Conservation (phyloP, 352 stramenopile species). For the Paralagenidium karlingii region DNA sequence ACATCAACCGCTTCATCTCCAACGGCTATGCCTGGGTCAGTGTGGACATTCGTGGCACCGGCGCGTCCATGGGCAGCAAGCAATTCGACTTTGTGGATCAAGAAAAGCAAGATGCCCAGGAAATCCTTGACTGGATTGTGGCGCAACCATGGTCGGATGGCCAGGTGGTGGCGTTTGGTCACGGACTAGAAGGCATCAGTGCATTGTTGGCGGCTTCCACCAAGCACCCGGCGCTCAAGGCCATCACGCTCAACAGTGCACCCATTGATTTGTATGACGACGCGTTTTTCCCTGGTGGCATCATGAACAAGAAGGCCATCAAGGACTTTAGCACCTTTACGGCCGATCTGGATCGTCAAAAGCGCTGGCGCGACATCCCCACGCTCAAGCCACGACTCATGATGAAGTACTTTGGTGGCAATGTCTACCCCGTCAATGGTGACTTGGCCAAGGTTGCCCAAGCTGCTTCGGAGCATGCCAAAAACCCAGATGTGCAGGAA, state of each 20-base stretch:
- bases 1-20: conserved; percentile 55
- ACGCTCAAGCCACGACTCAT: conserved; percentile 66
- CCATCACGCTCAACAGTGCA: conserved; percentile 53
- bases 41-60: conserved; percentile 68
- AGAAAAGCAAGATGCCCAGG: conserved; percentile 58
- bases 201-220: conserved; percentile 47
- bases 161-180: conserved; percentile 51
- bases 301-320: conserved; percentile 59
- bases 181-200: conserved; percentile 57
- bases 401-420: conserved; percentile 76
- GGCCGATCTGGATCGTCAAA: conserved; percentile 57
- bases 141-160: conserved; percentile 72
- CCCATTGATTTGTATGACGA: conserved; percentile 52
- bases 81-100: conserved; percentile 52
- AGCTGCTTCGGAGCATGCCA: conserved; percentile 45
- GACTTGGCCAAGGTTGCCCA: conserved; percentile 44
- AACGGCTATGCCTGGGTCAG: conserved; percentile 68
- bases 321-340: conserved; percentile 61
- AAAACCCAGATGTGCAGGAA: conserved; percentile 38
- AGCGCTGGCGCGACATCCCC: conserved; percentile 59
- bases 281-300: conserved; percentile 63
- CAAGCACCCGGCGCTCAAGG: conserved; percentile 54
- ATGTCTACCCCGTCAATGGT: conserved; percentile 70
- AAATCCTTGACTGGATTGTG: conserved; percentile 72
- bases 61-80: conserved; percentile 52